Evolutionary conservation across 73 alveolate species (phyloP), one percentile per base, ranked within the genome.

Genomic region (Effrenium voratum): DNA sequence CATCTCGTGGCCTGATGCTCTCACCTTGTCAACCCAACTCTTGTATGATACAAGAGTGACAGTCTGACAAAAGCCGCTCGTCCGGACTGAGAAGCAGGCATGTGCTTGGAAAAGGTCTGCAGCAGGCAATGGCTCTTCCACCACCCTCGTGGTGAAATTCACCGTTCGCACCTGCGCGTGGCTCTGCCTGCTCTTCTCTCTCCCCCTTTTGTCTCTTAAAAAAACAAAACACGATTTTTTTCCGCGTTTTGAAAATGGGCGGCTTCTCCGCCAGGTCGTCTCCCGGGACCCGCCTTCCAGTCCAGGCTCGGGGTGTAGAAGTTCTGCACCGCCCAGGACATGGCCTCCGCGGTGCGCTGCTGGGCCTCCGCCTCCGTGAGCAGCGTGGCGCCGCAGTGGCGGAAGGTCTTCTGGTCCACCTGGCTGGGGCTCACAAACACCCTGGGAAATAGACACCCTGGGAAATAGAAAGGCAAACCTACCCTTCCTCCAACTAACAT

Each of bases 321-420:
- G 70, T 88, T 41, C 70, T 88, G 95, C 85, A 88, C 81, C 38
- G 95, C 95, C 83, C 83, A 88, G 72, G 86, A 28, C 86, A 72
- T 44, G 43, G 85, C 46, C n/a, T 88, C 68, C n/a, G 60, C 50
- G 30, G 95, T 88, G 28, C 95, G 63, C 95, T 66, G 30, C 50
- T 73, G 44, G 40, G 95, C 95, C 32, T 66, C 85, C 30, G 22
- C 86, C 47, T 66, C 86, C 41, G 73, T 12, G 38, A 88, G 10
- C 88, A 90, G 75, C 45, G 75, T 45, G 41, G 97, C 97, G 34
- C 97, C 97, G 57, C 97, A 90, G 75, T 68, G 97, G 46, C 97
- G 82, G 75, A 90, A 90, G 76, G 88, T 90, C 87, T 90, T 90
- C 87, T 28, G n/a, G 88, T 90, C 97, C 88, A 90, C n/a, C n/a